Evolutionary conservation across 108 stramenopile genomes (phyloP), one percentile per base, ranked within the genome.

Genomic region (Cyclostephanos tholiformis): DNA sequence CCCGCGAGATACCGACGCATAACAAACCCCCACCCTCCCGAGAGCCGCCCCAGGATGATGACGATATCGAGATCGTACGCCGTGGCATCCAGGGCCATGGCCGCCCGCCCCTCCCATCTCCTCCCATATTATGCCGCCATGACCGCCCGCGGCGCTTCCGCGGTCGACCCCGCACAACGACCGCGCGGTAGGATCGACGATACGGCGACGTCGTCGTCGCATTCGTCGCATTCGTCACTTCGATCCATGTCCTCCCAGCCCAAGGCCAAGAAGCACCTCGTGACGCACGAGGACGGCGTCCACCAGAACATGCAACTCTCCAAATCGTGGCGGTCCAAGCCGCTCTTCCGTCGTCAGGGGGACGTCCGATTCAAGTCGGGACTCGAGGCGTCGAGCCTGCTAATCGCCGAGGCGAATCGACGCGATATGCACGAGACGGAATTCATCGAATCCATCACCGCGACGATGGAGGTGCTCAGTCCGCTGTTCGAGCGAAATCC

Each of bases 401-500:
- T 97, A 17, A 86, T 95, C 20, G 80, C 87, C 19, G 95, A 97
- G 83, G 90, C 91, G 49, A 78, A 84, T 22, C 92, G 98, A 26
- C 92, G 97, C 23, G 98, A 98, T 65, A 58, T 80, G 16, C 91
- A 97, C 84, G 92, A 97, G 32, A 50, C 53, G 11, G 90, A 92
- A 20, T 99, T 91, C 67, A 89, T 97, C 63, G 90, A 97, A 27
- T 82, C 89, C 29, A 85, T 96, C 35, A 69, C 84, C 1, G 71
- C 76, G 52, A 85, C 88, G 55, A 84, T 98, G 82, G 83, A 85
- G 46, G 87, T 85, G 43, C 78, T 98, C 12, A 91, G 93, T 16
- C 95, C 96, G 35, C 83, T 98, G 39, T 97, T 98, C 71, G 98
- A 98, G 65, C 86, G 98, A 16, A 96, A 92, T 70, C 98, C 98